Evolutionary conservation across 75 land plant genomes (phyloP).

Genomic region (Pinus tabuliformis): DNA sequence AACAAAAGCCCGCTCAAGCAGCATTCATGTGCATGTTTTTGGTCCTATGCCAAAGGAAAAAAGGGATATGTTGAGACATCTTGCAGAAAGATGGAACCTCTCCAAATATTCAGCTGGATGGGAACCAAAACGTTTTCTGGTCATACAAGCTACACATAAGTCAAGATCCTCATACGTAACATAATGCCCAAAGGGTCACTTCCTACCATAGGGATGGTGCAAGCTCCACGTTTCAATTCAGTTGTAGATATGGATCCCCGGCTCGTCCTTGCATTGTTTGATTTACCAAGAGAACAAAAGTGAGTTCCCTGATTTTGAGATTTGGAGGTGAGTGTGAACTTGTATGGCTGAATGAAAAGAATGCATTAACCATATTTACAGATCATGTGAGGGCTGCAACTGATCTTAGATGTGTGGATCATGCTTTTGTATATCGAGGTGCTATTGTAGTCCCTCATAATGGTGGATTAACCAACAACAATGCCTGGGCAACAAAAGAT

Average conservation of each 20-base stretch:
- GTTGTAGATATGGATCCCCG: slow-evolving; percentile 93
- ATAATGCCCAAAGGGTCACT: slow-evolving; percentile 42
- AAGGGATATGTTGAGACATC: slow-evolving; percentile 75
- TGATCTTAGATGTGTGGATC: slow-evolving; percentile 84
- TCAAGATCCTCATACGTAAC: slow-evolving; percentile 71
- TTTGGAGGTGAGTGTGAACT: slow-evolving; percentile 99
- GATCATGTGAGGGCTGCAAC: slow-evolving; percentile 93
- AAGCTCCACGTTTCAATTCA: slow-evolving; percentile 54
- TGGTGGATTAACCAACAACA: slow-evolving; percentile 24
- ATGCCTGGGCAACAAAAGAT: slow-evolving; percentile 46
- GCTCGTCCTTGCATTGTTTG: slow-evolving; percentile 81
- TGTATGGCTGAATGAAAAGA: slow-evolving; percentile 96
- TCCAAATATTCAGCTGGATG: slow-evolving; percentile 71
- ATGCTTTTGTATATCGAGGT: slow-evolving; percentile 63
- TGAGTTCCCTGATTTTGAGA: slow-evolving; percentile 82
- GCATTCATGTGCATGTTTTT: slow-evolving; percentile 78
- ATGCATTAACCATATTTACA: slow-evolving; percentile 85
- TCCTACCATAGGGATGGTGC: slow-evolving; percentile 20
- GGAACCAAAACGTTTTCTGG: slow-evolving; percentile 85
- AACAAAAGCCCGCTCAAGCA: slow-evolving; percentile 29
- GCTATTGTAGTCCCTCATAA: slow-evolving; percentile 40
- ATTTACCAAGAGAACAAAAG: slow-evolving; percentile 89
- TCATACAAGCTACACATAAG: slow-evolving; percentile 80
- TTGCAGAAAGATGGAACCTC: slow-evolving; percentile 95
- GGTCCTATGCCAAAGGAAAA: slow-evolving; percentile 67